Conservation (phyloP, 768 basidiomycete genomes). For the Stropharia rugosoannulata region DNA sequence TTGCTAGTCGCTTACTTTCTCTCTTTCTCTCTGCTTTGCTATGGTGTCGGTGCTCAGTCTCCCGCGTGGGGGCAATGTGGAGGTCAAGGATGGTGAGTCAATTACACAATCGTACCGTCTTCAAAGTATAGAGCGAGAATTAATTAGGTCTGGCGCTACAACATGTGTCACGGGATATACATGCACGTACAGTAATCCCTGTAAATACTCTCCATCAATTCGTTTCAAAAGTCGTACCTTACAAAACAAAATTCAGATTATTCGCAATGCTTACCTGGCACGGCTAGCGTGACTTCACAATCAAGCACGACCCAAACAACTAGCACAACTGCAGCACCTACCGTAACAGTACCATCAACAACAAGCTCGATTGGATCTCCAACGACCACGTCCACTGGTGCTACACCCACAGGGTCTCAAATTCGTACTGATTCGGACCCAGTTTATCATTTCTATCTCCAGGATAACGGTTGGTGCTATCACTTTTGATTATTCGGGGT, state of each 20-base stretch:
- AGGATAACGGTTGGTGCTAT: conserved; percentile 38
- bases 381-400: conserved; percentile 30
- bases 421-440: conserved; percentile 53
- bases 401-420: conserved; percentile 42
- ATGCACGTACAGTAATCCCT: conserved; percentile 39
- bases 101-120: too few relatives aligned
- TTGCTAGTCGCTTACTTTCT: conserved; percentile 7
- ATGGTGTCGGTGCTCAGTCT: conserved; percentile 32
- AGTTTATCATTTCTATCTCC: conserved; percentile 58
- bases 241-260: conserved; percentile 34
- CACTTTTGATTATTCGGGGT: not conserved
- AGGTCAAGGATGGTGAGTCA: conserved; percentile 35
- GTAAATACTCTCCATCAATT: conserved; percentile 19
- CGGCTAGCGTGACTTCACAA: conserved; percentile 19
- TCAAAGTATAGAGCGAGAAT: not conserved
- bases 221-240: not conserved
- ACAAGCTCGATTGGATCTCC: conserved; percentile 14
- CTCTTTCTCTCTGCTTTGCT: conserved; percentile 12
- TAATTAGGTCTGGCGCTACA: conserved; percentile 38
- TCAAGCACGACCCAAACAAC: conserved; percentile 8
- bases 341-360: conserved; percentile 11
- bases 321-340: conserved; percentile 1
- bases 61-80: conserved; percentile 44
- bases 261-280: conserved; percentile 51
- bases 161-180: conserved; percentile 43